Base-by-base conservation (phyloP, 257 asterid genomes). In the Plectranthus barbatus region DNA sequence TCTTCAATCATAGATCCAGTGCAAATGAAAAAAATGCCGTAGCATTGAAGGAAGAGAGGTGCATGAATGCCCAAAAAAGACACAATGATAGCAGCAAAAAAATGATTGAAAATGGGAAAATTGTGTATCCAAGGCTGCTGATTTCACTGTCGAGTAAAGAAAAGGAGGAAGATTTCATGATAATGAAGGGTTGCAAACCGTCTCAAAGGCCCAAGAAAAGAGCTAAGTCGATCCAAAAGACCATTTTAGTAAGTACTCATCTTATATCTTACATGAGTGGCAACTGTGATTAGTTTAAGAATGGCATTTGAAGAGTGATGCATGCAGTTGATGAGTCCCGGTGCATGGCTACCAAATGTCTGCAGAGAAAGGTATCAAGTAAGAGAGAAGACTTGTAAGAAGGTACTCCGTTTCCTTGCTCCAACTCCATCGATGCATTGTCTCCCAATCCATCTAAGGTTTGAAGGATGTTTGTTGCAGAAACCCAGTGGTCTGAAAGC, bases 161-260 rank as follows among this genome's bases (percentile, higher is more conserved):
- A 56, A 87, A 87, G 37, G 93, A 87, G 68, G 90, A 87, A 62
- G 95, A 87, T 61, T 87, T 84, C 65, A 72, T 84, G 76, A 67
- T 77, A 31, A 80, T 87, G 88, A 84, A 87, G 77, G 95, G 95
- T 20, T 82, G 90, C n/a, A 87, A 84, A 56, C 95, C 84, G 12
- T 86, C 95, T 17, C 93, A 84, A 19, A 80, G 95, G 73, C 93
- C 93, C 24, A 87, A 84, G 77, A 84, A 84, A 62, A 74, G 95
- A 65, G 81, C 90, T 36, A 87, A 87, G 69, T 56, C 72, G 82
- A 76, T 76, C 36, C 87, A 81, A 62, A 79, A 77, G 69, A 76
- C 84, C 19, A 77, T 84, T 12, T 74, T 79, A 69, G 95, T 87
- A 64, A 67, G 76, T 67, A 12, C 0, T 3, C 44, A 4, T 10